Evolutionary conservation across 768 basidiomycete genomes (phyloP).

Genomic region (Suillus lakei): DNA sequence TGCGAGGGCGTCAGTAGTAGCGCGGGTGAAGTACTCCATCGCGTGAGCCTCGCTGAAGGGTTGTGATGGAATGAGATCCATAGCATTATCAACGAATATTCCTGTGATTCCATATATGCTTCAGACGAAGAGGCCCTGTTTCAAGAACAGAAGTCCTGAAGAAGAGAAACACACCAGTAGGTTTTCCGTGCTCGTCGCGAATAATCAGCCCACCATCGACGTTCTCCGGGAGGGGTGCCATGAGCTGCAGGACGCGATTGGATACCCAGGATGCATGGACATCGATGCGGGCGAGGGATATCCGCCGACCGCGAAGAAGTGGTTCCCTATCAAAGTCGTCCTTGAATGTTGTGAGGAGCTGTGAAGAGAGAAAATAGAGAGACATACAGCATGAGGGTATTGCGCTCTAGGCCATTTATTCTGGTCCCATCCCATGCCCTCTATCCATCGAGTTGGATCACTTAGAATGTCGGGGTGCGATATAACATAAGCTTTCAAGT

Average conservation of each 20-base stretch:
- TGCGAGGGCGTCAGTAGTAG: conserved; percentile 71
- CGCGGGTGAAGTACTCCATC: conserved; percentile 64
- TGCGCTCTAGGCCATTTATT: conserved; percentile 66
- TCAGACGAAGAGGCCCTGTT: neutral
- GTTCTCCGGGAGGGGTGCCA: conserved; percentile 61
- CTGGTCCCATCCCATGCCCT: conserved; percentile 95
- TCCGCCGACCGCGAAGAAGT: conserved; percentile 67
- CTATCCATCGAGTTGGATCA: conserved; percentile 69
- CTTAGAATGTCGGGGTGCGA: conserved; percentile 58
- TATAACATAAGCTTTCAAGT: conserved; percentile 61
- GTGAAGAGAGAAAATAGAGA: neutral
- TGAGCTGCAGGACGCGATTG: conserved; percentile 63
- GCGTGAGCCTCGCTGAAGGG: conserved; percentile 59
- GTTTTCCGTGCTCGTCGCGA: conserved; percentile 60
- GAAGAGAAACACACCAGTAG: conserved; percentile 58
- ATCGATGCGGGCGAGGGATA: conserved; percentile 79
- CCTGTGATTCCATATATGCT: conserved; percentile 39
- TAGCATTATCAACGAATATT: conserved; percentile 88
- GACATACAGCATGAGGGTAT: conserved; percentile 75
- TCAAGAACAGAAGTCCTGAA: conserved; percentile 10
- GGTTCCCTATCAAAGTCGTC: conserved; percentile 75
- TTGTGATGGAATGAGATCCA: conserved; percentile 73
- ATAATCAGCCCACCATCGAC: conserved; percentile 81
- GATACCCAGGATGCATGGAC: conserved; percentile 91
- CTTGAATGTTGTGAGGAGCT: conserved; percentile 40